Percentiles rank a stretch among this genome's conserved stretches.
Conservation (phyloP, 2,329 filamentous ascomycete genomes). For the Fusarium anthophilum region DNA sequence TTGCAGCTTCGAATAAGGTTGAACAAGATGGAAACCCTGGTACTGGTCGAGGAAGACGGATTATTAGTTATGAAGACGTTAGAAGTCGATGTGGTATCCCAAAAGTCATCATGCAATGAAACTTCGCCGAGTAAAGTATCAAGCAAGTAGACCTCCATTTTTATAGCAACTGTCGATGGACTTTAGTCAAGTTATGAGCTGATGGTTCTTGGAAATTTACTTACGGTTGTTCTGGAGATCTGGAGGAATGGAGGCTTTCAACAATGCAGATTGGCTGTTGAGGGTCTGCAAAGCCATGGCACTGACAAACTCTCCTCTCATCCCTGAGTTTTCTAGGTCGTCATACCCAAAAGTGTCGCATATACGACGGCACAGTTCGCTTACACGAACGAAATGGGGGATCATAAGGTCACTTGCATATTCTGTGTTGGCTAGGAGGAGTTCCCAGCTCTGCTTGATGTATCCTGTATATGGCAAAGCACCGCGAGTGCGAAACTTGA, state of each 20-base stretch:
- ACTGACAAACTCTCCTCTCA: conserved; percentile 10
- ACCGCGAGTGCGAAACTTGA: conserved; percentile 6
- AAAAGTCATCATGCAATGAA: conserved; percentile 11
- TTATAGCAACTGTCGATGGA: background rate
- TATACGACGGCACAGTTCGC: background rate
- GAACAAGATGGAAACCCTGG: background rate
- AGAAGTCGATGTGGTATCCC: background rate
- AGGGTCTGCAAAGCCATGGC: conserved; percentile 10
- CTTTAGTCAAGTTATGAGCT: no score
- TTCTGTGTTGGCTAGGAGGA: background rate
- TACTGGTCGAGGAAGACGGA: background rate
- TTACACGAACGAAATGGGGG: background rate
- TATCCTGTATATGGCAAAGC: conserved; percentile 5
- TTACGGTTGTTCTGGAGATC: background rate
- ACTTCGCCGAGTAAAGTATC: conserved; percentile 11
- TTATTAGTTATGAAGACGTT: background rate
- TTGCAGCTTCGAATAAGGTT: conserved; percentile 1
- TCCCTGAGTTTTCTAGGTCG: background rate
- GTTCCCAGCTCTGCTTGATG: conserved; percentile 6
- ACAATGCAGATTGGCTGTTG: background rate
- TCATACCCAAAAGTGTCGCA: conserved; percentile 14
- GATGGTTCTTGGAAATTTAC: background rate
- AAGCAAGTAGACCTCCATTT: background rate
- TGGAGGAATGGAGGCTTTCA: background rate
- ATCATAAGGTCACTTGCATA: background rate